These are phyloP conservation scores for Tetrapisispora fleetii DNA, from an alignment of 805 yeast species.

Conservation along the genomic window DNA sequence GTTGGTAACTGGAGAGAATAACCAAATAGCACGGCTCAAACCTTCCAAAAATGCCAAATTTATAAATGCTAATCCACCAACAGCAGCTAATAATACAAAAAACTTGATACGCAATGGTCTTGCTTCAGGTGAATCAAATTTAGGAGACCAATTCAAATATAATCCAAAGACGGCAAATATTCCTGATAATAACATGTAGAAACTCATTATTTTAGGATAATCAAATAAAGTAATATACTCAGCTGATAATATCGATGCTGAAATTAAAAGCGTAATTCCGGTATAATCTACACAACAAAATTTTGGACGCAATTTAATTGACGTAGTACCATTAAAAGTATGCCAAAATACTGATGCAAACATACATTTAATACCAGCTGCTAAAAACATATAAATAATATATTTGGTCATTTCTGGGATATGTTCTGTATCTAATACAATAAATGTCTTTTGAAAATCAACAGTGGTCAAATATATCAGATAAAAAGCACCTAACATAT, in stretches of 20 bases:
- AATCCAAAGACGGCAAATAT: slow-evolving; percentile 66
- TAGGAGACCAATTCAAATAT: slow-evolving; percentile 82
- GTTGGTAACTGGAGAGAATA: slow-evolving; percentile 54
- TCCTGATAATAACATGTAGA: slow-evolving; percentile 52
- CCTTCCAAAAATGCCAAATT: slow-evolving; percentile 51
- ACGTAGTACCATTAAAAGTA: slow-evolving; percentile 73
- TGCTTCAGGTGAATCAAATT: slow-evolving; percentile 79
- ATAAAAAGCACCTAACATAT: slow-evolving; percentile 56
- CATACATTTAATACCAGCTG: slow-evolving; percentile 69
- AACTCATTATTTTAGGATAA: slow-evolving; percentile 10
- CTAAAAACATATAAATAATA: slow-evolving; percentile 53
- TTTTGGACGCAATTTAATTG: slow-evolving; percentile 48
- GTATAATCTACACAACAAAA: slow-evolving; percentile 94
- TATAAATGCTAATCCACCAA: slow-evolving; percentile 59
- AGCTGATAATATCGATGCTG: slow-evolving; percentile 79
- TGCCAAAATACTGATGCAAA: slow-evolving; percentile 83
- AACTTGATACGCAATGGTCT: slow-evolving; percentile 71
- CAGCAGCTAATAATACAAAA: slow-evolving; percentile 64
- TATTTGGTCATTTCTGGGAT: slow-evolving; percentile 23
- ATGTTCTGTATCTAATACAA: slow-evolving; percentile 40
- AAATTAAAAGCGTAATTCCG: slow-evolving; percentile 83
- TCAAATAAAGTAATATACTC: slow-evolving; percentile 67
- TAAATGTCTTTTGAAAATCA: slow-evolving; percentile 52
- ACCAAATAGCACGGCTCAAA: slow-evolving; percentile 37
- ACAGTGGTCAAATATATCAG: slow-evolving; percentile 46